Conservation (phyloP, 2,329 filamentous ascomycete species). For the Beauveria sp. region DNA sequence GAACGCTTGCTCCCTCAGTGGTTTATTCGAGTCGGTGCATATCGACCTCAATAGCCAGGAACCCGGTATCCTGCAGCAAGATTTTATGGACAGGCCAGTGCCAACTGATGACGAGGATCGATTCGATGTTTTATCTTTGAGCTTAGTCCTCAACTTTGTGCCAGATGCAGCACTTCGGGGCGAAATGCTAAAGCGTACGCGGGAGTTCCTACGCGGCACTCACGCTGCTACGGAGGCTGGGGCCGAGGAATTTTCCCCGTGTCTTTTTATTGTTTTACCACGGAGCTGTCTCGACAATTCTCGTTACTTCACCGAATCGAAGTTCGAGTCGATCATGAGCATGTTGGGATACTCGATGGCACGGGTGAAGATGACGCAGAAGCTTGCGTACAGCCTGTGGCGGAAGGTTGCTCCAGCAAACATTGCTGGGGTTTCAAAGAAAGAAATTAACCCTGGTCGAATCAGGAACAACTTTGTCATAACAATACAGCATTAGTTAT, state of each 20-base stretch:
- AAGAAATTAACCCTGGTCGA: constrained; percentile 66
- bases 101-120: constrained; percentile 53
- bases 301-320: constrained; percentile 70
- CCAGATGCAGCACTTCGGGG: constrained; percentile 68
- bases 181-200: constrained; percentile 74
- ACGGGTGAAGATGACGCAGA: constrained; percentile 66
- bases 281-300: constrained; percentile 85
- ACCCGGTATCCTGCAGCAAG: constrained; percentile 73
- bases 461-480: constrained; percentile 89
- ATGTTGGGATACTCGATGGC: constrained; percentile 64
- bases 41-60: constrained; percentile 90
- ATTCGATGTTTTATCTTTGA: constrained; percentile 89
- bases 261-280: constrained; percentile 83
- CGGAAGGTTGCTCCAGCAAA: constrained; percentile 30
- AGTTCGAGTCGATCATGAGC: constrained; percentile 65
- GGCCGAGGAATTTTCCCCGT: constrained; percentile 44
- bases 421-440: constrained; percentile 43
- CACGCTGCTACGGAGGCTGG: constrained; percentile 13
- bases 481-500: constrained; percentile 43
- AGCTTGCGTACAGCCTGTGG: constrained; percentile 90
- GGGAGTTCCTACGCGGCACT: constrained; percentile 53
- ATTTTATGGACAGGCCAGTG: constrained; percentile 85
- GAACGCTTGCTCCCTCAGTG: constrained; percentile 75
- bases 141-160: constrained; percentile 90
- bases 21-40: constrained; percentile 63